These are phyloP conservation scores for Drosera capensis DNA, from an alignment of 148 eudicot genomes.

Conservation along the genomic window DNA sequence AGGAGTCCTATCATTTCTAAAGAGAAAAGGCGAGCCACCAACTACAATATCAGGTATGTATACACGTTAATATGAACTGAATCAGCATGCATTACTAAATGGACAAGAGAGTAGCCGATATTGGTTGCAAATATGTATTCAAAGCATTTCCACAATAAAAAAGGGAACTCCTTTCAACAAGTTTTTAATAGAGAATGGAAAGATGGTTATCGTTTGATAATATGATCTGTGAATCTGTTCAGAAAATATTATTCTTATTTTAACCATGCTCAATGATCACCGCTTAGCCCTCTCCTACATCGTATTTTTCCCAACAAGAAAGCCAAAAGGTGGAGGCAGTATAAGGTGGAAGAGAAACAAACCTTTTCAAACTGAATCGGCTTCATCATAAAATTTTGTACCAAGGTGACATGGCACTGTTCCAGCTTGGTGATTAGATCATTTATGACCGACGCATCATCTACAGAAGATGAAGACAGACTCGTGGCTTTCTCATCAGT, in stretches of 20 bases:
- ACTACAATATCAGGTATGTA: too few species aligned
- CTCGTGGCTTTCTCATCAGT: conserved; percentile 64
- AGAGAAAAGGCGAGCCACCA: too few species aligned
- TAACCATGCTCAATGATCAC: background rate
- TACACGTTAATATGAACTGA: too few species aligned
- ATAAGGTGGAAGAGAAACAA: background rate
- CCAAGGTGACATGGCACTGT: conserved; percentile 16
- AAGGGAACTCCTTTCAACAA: background rate
- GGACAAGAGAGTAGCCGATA: too few species aligned
- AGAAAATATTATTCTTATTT: too few species aligned
- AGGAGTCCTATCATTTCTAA: too few species aligned
- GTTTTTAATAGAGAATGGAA: background rate
- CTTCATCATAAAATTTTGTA: conserved; percentile 44
- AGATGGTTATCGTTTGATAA: background rate
- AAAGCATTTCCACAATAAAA: background rate
- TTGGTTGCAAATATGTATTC: too few species aligned
- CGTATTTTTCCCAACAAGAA: background rate
- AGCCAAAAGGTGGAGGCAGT: background rate
- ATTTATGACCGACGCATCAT: conserved; percentile 53
- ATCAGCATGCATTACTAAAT: too few species aligned
- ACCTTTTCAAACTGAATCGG: conserved; percentile 77
- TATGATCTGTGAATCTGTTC: background rate
- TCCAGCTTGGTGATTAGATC: conserved; percentile 30
- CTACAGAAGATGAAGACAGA: conserved; percentile 39
- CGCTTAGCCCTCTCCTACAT: too few species aligned